phyloP scores from a whole-genome alignment of 495 filamentous ascomycete species.

The Astrocystis sublimbata region DNA sequence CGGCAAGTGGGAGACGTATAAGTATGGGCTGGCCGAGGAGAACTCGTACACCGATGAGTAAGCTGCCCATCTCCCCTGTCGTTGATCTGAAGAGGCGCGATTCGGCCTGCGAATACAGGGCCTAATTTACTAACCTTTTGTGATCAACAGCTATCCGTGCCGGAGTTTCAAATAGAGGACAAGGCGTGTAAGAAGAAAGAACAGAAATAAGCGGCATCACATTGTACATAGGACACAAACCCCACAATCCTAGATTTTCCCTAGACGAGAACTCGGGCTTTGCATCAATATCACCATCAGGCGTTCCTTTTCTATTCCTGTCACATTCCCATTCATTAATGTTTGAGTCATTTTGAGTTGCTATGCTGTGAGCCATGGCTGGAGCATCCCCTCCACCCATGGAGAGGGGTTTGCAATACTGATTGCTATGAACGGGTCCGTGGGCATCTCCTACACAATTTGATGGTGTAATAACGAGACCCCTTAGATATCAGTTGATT shows the following conservation, averaged over 20 bases:
- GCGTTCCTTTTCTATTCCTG: neutral
- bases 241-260: slow-evolving; percentile 26
- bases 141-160: slow-evolving; percentile 45
- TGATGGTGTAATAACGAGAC: neutral
- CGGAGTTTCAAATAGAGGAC: slow-evolving; percentile 47
- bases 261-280: slow-evolving; percentile 13
- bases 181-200: slow-evolving; percentile 15
- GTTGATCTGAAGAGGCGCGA: neutral
- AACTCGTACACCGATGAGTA: slow-evolving; percentile 59
- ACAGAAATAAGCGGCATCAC: neutral
- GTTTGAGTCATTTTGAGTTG: neutral
- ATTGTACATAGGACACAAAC: slow-evolving; percentile 28
- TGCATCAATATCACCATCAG: slow-evolving; percentile 3
- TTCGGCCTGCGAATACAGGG: neutral
- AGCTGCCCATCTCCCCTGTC: slow-evolving; percentile 31
- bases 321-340: neutral
- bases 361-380: neutral
- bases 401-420: neutral
- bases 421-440: neutral
- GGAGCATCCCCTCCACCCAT: neutral
- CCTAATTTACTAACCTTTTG: slow-evolving; percentile 1
- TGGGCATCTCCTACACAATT: neutral
- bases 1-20: slow-evolving; percentile 53
- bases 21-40: slow-evolving; percentile 57
- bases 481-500: neutral